Base-by-base conservation (phyloP, 2,329 filamentous ascomycete genomes). In the Paracoccidioides brasiliensis region DNA sequence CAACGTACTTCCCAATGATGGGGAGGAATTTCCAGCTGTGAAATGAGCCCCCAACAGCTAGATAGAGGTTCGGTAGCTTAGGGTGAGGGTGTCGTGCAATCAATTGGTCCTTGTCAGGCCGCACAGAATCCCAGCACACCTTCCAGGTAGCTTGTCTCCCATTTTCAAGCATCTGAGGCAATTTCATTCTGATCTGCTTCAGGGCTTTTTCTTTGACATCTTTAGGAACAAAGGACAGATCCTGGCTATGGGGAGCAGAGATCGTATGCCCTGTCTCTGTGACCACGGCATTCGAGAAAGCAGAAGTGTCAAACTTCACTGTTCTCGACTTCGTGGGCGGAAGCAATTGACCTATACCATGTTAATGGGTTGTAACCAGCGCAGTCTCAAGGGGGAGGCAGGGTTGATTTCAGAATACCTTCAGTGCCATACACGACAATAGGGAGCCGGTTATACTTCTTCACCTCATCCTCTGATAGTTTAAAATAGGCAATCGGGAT, bases 21-120 rank as follows among this genome's bases (percentile, higher is more conserved):
- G 81, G 81, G 32, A 85, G 69, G 63, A 86, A 83, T 65, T 85
- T 84, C 76, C 78, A 84, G 35, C 78, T 77, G 63, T 85, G 82
- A 59, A 84, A 82, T 10, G 80, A 83, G 1, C 82, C 82, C 10
- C 79, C 81, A 0, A 78, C 79, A 0, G 81, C 82, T 30, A 86
- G 65, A 65, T 78, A 83, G 12, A 85, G 66, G 57, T 79, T 80
- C 50, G 65, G 64, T 63, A 78, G 61, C 8, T 73, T 67, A 5
- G 73, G 66, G 58, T 80, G 73, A 2, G 79, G 76, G 63, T 78
- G 75, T 35, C 59, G 66, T 6, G 76, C 75, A 61, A 85, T 78
- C 54, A 85, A 71, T 61, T 81, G 82, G 63, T 84, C 80, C 65
- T 84, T 80, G 7, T 77, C 80, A 0, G 80, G 79, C 2, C 80